Percentiles rank a stretch among this genome's conserved stretches.
Evolutionary conservation across 306 rosid genomes (phyloP).

Genomic region (Medicago arabica): DNA sequence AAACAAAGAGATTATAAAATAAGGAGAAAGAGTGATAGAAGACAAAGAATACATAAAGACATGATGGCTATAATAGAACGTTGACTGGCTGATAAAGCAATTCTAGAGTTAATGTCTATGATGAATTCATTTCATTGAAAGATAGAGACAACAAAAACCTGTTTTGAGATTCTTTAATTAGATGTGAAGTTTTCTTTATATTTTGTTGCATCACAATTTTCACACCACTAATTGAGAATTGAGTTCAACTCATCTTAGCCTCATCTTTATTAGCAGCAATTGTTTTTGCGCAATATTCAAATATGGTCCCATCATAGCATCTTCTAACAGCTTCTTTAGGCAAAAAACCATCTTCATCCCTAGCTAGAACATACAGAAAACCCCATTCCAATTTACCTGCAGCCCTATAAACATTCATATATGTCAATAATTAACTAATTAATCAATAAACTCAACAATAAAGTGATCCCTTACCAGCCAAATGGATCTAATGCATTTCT

Average conservation of each 20-base stretch:
- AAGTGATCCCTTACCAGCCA: conserved; percentile 62
- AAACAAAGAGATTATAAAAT: too few species aligned
- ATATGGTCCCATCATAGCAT: conserved; percentile 79
- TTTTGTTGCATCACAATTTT: not conserved
- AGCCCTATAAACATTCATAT: conserved; percentile 48
- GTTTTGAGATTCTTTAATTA: not conserved
- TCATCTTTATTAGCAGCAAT: conserved; percentile 32
- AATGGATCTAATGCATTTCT: conserved; percentile 62
- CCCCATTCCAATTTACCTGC: conserved; percentile 79
- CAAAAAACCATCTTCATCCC: conserved; percentile 71
- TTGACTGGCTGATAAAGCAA: too few species aligned
- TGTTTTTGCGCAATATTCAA: conserved; percentile 79
- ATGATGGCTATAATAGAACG: too few species aligned
- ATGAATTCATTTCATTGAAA: too few species aligned
- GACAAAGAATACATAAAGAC: too few species aligned
- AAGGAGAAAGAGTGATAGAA: too few species aligned
- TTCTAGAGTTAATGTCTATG: too few species aligned
- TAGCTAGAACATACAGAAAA: conserved; percentile 64
- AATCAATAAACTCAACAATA: not conserved
- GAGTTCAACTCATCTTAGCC: conserved; percentile 51
- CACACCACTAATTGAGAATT: not conserved
- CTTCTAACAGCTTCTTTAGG: conserved; percentile 84
- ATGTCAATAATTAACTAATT: not conserved
- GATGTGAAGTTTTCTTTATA: not conserved
- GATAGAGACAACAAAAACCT: too few species aligned